Evolutionary conservation across 1,284 basidiomycete species (phyloP).

Genomic region (Fistulinella cinereoalba): DNA sequence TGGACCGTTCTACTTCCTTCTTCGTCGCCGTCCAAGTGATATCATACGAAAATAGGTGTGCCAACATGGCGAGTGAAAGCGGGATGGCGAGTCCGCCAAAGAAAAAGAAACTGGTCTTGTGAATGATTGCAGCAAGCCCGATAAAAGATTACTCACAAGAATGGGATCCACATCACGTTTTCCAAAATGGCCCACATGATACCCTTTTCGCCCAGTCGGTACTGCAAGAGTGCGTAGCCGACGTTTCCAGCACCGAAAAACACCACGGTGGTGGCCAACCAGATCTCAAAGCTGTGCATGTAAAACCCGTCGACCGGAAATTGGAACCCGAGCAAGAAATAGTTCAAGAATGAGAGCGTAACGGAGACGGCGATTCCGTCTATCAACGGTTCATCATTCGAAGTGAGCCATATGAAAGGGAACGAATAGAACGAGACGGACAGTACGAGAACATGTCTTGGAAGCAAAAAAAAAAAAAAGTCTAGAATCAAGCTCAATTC

Average conservation of each 20-base stretch:
- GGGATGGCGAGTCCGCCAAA: slow-evolving; percentile 78
- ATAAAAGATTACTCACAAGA: slow-evolving; percentile 58
- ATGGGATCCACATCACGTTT: slow-evolving; percentile 74
- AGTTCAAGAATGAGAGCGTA: slow-evolving; percentile 66
- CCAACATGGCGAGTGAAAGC: slow-evolving; percentile 69
- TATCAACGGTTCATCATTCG: slow-evolving; percentile 23
- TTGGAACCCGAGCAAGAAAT: slow-evolving; percentile 67
- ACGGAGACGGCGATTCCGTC: slow-evolving; percentile 74
- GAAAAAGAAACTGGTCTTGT: slow-evolving; percentile 69
- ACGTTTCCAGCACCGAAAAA: slow-evolving; percentile 74
- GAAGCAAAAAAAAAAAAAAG: slow-evolving; percentile 25
- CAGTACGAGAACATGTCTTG: slow-evolving; percentile 90
- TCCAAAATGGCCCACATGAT: slow-evolving; percentile 55
- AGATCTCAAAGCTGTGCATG: slow-evolving; percentile 72
- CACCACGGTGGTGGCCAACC: slow-evolving; percentile 72
- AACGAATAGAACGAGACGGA: slow-evolving; percentile 23
- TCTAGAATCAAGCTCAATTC: slow-evolving; percentile 2
- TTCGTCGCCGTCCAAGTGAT: slow-evolving; percentile 80
- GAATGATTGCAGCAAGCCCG: slow-evolving; percentile 1
- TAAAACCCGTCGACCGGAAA: slow-evolving; percentile 67
- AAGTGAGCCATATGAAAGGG: background rate
- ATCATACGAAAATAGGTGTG: slow-evolving; percentile 81
- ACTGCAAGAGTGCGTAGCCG: slow-evolving; percentile 69
- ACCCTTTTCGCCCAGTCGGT: slow-evolving; percentile 65
- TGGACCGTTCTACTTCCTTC: slow-evolving; percentile 78